Percentiles rank a stretch among this genome's conserved stretches.
phyloP scores from a whole-genome alignment of 2,329 filamentous ascomycete species.

The Cadophora sp. region DNA sequence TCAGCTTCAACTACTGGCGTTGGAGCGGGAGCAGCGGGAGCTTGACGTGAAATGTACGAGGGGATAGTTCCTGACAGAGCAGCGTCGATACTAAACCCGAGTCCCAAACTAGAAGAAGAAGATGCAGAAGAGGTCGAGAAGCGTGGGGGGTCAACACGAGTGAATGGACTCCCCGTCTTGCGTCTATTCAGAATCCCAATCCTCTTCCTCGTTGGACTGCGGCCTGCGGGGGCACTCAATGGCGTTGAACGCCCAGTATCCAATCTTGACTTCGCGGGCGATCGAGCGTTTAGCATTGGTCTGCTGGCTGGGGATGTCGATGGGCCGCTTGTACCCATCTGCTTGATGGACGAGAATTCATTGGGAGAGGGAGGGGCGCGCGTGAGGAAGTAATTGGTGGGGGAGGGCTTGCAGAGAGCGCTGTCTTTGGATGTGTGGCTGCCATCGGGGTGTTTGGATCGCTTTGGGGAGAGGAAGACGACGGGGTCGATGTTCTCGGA shows the following conservation, averaged over 20 bases:
- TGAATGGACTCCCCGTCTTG: slow-evolving; percentile 66
- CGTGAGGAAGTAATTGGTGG: slow-evolving; percentile 45
- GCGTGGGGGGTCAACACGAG: slow-evolving; percentile 74
- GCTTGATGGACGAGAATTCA: slow-evolving; percentile 39
- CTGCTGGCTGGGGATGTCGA: slow-evolving; percentile 37
- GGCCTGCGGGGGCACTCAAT: slow-evolving; percentile 74
- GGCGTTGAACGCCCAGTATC: slow-evolving; percentile 59
- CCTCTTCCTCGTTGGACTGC: slow-evolving; percentile 80
- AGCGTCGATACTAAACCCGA: slow-evolving; percentile 83
- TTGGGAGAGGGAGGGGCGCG: slow-evolving; percentile 45
- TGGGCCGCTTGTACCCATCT: no score
- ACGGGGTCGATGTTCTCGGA: slow-evolving; percentile 68
- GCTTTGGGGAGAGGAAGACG: slow-evolving; percentile 59
- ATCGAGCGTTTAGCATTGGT: slow-evolving; percentile 58
- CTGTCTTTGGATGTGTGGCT: slow-evolving; percentile 40
- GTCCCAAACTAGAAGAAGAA: slow-evolving; percentile 44
- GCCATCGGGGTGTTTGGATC: slow-evolving; percentile 59
- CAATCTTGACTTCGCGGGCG: slow-evolving; percentile 54
- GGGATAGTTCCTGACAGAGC: slow-evolving; percentile 80
- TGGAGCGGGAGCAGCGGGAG: slow-evolving; percentile 33
- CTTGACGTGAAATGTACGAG: slow-evolving; percentile 57
- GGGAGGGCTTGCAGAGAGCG: slow-evolving; percentile 40
- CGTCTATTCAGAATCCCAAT: slow-evolving; percentile 73
- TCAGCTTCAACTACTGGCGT: neutral
- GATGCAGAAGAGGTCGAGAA: slow-evolving; percentile 58